Base-by-base conservation (phyloP, 1,284 basidiomycete genomes). In the Pascua guehoae region DNA sequence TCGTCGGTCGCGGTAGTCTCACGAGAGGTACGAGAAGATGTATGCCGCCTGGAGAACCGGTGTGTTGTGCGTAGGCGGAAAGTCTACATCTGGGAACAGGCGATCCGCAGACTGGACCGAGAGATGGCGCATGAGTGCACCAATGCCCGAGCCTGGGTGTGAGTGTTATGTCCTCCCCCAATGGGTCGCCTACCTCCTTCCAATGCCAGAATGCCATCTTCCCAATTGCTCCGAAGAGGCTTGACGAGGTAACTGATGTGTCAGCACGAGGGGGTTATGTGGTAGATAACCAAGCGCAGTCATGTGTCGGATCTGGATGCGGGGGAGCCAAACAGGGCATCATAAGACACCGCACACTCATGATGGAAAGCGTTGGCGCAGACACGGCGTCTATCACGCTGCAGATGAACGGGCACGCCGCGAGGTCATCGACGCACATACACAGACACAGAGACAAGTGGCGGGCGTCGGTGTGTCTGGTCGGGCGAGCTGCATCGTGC, bases 121-220 rank as follows among this genome's bases (percentile, higher is more conserved):
- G 5, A 75, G 54, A 16, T 71, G 61, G 12, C 53, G 54, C 10
- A 68, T 54, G 5, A 78, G 61, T 10, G 76, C 72, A 12, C 76
- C 76, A 9, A 78, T 58, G 15, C 76, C 76, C 12, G 73, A 74
- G 4, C 75, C 76, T 77, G 24, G 14, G 47, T 24, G 39, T 32
- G 24, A 32, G 15, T 8, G 46, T 53, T 41, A 53, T 18, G n/a
- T 15, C 18, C 17, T 7, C 17, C n/a, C n/a, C n/a, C n/a, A n/a
- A n/a, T n/a, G n/a, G n/a, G n/a, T n/a, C n/a, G 66, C 74, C 50
- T n/a, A 77, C 76, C 76, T 47, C 75, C 76, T 59, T 78, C 76
- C 4, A 78, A 47, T 7, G 66, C 70, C 8, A 78, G 38, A 36
- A 75, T 58, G 5, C 76, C 75, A 48, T 76, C 73, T 53, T 75